Evolutionary conservation across 1,284 basidiomycete species (phyloP), one percentile per base, ranked within the genome.

Genomic region (Coniophora puteana): DNA sequence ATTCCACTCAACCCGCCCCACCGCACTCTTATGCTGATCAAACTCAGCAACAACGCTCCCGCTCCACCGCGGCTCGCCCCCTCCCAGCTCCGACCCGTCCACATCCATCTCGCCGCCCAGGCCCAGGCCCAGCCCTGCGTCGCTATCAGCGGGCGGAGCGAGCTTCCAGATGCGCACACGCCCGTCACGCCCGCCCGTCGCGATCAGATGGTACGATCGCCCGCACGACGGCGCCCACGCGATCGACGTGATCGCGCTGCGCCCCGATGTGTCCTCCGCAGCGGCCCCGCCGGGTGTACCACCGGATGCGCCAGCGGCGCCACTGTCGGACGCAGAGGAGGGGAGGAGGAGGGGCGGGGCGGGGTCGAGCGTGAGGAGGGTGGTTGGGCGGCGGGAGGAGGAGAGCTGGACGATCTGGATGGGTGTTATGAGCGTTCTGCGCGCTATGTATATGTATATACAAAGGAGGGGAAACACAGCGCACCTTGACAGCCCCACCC

Each of bases 211-310:
- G 62, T 93, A 94, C 1, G 88, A 89, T 17, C 92, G 75, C 1
- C 93, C 93, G 51, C 90, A 94, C 0, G 84, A 85, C 1, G 93
- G 89, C 2, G 93, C 91, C 92, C 93, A 97, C 4, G 90, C 73
- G 30, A 96, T 76, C 20, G 82, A 81, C 0, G 85, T 88, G 39
- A 93, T 76, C 2, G 91, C 76, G 39, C 69, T 79, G 3, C 72
- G 59, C 4, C 69, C 67, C 4, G 68, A 58, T 10, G 46, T 47
- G 27, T 69, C 63, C n/a, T 62, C 53, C 22, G 65, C 52, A 10
- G 47, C 21, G n/a, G 8, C 57, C 27, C 43, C 49, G 26, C 28
- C 41, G 29, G 1, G 51, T 48, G 11, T 54, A 41, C 4, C 49
- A 40, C 16, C 43, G 36, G n/a, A n/a, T n/a, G n/a, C 47, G 31